These are phyloP conservation scores for Fraxinus dipetala DNA, from an alignment of 305 asterid genomes.

Conservation along the genomic window DNA sequence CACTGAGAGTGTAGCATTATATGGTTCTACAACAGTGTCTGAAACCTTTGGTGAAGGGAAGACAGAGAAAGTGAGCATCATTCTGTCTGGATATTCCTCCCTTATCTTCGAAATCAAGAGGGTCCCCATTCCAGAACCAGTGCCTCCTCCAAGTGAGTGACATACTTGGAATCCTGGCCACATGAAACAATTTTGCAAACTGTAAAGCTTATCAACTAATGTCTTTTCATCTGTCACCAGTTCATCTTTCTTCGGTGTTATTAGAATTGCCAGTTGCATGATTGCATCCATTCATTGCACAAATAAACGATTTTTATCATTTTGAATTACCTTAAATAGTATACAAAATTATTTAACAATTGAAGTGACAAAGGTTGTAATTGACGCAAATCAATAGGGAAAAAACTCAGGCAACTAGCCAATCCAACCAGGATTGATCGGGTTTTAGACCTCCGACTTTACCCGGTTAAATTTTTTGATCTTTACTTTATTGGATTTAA, in stretches of 20 bases:
- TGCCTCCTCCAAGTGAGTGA: slow-evolving; percentile 55
- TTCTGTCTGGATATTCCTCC: slow-evolving; percentile 57
- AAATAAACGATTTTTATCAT: background rate
- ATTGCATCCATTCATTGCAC: background rate
- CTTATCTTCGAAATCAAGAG: slow-evolving; percentile 49
- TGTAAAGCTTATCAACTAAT: background rate
- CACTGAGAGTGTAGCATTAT: slow-evolving; percentile 54
- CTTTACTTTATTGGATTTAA: background rate
- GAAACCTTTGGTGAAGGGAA: slow-evolving; percentile 57
- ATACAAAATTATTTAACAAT: background rate
- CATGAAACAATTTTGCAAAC: background rate
- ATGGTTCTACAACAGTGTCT: slow-evolving; percentile 57
- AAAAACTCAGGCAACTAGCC: background rate
- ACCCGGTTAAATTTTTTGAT: background rate
- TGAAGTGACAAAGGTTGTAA: background rate
- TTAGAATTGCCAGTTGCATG: background rate
- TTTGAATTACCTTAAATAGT: background rate
- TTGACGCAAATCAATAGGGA: background rate
- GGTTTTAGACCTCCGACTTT: background rate
- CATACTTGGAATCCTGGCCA: slow-evolving; percentile 53
- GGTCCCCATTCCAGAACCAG: slow-evolving; percentile 58
- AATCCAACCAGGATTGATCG: background rate
- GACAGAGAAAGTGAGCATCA: slow-evolving; percentile 60
- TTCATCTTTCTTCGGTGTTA: background rate
- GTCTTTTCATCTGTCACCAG: background rate